Base-by-base conservation (phyloP, 2,329 filamentous ascomycete species). In the Phaeophleospora eucalypticola region DNA sequence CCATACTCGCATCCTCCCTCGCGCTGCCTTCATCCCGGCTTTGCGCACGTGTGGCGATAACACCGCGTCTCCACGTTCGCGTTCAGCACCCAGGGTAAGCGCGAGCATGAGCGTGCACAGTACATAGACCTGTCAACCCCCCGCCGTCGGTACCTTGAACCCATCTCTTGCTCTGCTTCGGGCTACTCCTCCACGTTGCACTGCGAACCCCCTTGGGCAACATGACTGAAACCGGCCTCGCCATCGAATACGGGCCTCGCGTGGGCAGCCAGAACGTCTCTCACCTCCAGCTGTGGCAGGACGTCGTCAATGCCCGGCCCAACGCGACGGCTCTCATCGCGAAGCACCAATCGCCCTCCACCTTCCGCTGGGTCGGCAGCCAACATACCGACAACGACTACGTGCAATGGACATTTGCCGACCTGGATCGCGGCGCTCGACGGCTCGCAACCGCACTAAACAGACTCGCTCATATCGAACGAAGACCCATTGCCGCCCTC, bases 221-320 rank as follows among this genome's bases (percentile, higher is more conserved):
- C 47, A 58, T 59, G 54, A 36, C 41, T 43, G 50, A 55, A 39
- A 51, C 56, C 36, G 29, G 44, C 34, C 51, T 53, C 20, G 61
- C 62, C 45, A 50, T 63, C 32, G 57, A 57, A 38, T 52, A 58
- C 33, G 62, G 62, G 12, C 54, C 53, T 40, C 50, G 50, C 16
- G 41, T 63, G 32, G 51, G 54, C 54, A 43, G 53, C 46, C 46
- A 54, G 20, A 46, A 56, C 17, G 37, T 59, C 37, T 62, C 62
- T 21, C 62, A 64, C 50, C 53, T 64, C 18, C 56, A 59, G 46
- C 49, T 62, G n/a, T 64, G 58, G 53, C 60, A 64, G 48, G 57
- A 62, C 18, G 52, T 57, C 15, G 61, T 64, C 36, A 54, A 54
- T 32, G 49, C 58, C 32, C 45, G 56, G 29, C 60, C 62, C 32